These are phyloP conservation scores for Podila verticillata DNA, from an alignment of 192 early-diverging fungal species.

Conservation along the genomic window DNA sequence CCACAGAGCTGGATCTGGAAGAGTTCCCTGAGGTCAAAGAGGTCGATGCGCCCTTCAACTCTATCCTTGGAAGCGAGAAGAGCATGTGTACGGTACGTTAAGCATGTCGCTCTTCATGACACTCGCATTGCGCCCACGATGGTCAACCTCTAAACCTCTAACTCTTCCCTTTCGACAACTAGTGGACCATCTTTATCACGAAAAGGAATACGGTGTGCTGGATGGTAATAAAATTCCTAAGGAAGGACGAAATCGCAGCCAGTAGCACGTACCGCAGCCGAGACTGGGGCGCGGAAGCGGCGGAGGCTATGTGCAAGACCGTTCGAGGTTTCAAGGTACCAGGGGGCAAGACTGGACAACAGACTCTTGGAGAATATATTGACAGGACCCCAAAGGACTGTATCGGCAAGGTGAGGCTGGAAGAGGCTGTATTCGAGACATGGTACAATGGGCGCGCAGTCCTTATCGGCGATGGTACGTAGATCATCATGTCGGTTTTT, in stretches of 20 bases:
- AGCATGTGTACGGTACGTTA: not conserved
- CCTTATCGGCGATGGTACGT: constrained; percentile 4
- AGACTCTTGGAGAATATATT: not conserved
- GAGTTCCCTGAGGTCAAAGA: not conserved
- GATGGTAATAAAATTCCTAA: not conserved
- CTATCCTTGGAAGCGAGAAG: not conserved
- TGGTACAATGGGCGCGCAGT: not conserved
- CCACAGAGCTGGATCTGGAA: not conserved
- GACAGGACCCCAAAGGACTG: not conserved
- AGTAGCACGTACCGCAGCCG: not conserved
- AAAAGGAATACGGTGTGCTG: not conserved
- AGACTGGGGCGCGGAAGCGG: not conserved
- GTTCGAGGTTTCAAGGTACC: not conserved
- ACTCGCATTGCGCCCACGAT: too few species aligned
- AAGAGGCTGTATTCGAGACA: constrained; percentile 1
- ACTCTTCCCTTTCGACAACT: not conserved
- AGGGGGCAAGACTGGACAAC: not conserved
- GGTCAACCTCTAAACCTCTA: too few species aligned
- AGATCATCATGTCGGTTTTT: too few species aligned
- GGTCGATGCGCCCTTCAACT: not conserved
- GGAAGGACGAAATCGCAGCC: not conserved
- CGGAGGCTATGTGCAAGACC: not conserved
- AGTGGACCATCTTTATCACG: not conserved
- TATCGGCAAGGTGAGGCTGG: not conserved
- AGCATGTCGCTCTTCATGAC: not conserved